Evolutionary conservation across 768 basidiomycete genomes (phyloP), one percentile per base, ranked within the genome.

Genomic region (Podaxis carcinomalis): DNA sequence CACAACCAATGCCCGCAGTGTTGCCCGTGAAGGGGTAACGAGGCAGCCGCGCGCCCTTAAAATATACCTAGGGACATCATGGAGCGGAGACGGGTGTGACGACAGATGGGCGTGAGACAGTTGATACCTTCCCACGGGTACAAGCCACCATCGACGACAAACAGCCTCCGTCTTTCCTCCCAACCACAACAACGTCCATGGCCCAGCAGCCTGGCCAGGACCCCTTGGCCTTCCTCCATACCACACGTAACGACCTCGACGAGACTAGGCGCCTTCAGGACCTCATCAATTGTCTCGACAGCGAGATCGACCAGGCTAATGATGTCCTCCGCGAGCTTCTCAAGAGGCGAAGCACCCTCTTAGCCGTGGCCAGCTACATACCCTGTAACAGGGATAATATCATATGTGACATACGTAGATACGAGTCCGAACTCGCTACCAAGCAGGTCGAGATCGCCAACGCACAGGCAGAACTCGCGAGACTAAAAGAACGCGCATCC

Each of bases 301-400:
- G 42, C n/a, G 59, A 61, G 46, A 61, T 61, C 44, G 52, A 61
- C 59, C 59, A 61, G 52, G 59, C 59, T 2, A 61, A 61, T 37
- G 53, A 54, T 37, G 52, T 50, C 46, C 59, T 61, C 25, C 59
- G 59, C 21, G 59, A 61, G 39, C 59, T 61, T 36, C 59, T 61
- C 32, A 47, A 61, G 52, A 54, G 53, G n/a, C 59, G 59, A 44
- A 61, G 59, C 23, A 55, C n/a, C 23, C 50, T 61, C 23, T 53
- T 61, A 23, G 59, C 59, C 13, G 59, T 55, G 52, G 59, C 59
- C 5, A 61, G 53, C 53, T 54, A 49, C 28, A 50, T 55, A 46
- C 59, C 59, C 19, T 49, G 52, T 36, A 44, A 61, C 53, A 54
- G 59, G 42, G 59, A 61, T 19, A 51, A 61, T 19, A 61, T 55